Evolutionary conservation across 768 basidiomycete species (phyloP).

Genomic region (Russula emetica): DNA sequence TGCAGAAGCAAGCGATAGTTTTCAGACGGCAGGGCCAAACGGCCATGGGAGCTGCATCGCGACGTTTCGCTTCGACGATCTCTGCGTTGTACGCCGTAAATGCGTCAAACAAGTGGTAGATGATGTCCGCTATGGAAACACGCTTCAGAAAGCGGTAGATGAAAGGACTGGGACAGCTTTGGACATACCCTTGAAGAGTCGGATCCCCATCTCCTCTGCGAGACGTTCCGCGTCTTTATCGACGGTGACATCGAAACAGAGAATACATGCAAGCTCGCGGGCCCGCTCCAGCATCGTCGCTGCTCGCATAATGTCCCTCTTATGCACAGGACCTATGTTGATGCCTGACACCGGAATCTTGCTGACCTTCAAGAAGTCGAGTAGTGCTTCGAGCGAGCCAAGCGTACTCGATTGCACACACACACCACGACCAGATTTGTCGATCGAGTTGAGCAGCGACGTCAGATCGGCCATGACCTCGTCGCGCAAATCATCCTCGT

Average conservation of each 20-base stretch:
- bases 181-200: constrained; percentile 80
- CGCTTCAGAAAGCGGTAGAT: neutral
- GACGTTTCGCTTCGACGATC: constrained; percentile 87
- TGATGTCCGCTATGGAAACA: constrained; percentile 76
- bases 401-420: constrained; percentile 97
- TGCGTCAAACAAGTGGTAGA: constrained; percentile 95
- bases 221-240: constrained; percentile 90
- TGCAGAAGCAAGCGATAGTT: constrained; percentile 90
- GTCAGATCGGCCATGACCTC: constrained; percentile 97
- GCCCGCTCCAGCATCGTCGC: constrained; percentile 95
- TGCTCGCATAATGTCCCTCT: constrained; percentile 89
- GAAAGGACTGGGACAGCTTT: neutral
- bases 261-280: constrained; percentile 89
- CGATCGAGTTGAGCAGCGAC: constrained; percentile 80
- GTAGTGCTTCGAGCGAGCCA: constrained; percentile 91
- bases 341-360: constrained; percentile 98
- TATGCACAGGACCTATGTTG: constrained; percentile 96
- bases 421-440: constrained; percentile 94
- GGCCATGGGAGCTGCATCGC: constrained; percentile 89
- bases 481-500: constrained; percentile 90
- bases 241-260: constrained; percentile 93
- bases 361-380: constrained; percentile 91
- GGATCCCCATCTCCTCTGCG: constrained; percentile 92
- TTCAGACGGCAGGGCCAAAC: constrained; percentile 96
- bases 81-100: constrained; percentile 93